Conservation (phyloP, 2,329 filamentous ascomycete genomes). For the Camptophora hylomeconis region DNA sequence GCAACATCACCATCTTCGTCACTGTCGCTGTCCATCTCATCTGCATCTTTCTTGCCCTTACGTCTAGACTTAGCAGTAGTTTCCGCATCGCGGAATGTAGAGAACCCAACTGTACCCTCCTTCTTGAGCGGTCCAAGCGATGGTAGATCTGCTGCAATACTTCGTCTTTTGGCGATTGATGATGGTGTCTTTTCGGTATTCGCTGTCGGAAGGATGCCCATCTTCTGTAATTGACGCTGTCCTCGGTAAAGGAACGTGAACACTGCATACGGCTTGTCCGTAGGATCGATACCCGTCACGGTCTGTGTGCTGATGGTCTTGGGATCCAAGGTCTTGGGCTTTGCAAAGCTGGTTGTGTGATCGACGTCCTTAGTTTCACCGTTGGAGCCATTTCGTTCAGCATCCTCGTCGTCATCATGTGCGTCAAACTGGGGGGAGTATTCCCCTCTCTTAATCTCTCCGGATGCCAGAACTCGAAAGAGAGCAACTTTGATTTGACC, state of each 20-base stretch:
- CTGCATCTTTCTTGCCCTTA: constrained; percentile 41
- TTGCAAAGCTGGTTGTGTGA: constrained; percentile 94
- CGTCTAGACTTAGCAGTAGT: constrained; percentile 40
- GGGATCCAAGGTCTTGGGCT: constrained; percentile 88
- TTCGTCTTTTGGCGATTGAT: constrained; percentile 57
- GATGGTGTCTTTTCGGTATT: constrained; percentile 51
- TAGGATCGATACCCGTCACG: constrained; percentile 87
- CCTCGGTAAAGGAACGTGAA: constrained; percentile 98
- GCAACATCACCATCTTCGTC: constrained; percentile 56
- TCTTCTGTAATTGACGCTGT: constrained; percentile 89
- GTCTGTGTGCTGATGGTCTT: constrained; percentile 98
- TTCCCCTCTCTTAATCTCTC: constrained; percentile 94
- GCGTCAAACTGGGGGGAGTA: constrained; percentile 97
- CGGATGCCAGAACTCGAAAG: constrained; percentile 87
- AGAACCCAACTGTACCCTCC: constrained; percentile 79
- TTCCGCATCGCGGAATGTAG: constrained; percentile 66
- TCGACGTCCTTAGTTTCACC: constrained; percentile 62
- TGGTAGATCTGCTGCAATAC: constrained; percentile 72
- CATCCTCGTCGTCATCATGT: constrained; percentile 80
- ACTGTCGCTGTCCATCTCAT: constrained; percentile 64
- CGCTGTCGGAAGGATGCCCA: constrained; percentile 66
- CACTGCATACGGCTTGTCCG: constrained; percentile 87
- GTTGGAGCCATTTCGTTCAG: constrained; percentile 32
- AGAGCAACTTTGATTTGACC: constrained; percentile 97
- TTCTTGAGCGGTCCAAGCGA: constrained; percentile 73